phyloP scores from a whole-genome alignment of 2,329 filamentous ascomycete genomes.

The Phoma sp. region DNA sequence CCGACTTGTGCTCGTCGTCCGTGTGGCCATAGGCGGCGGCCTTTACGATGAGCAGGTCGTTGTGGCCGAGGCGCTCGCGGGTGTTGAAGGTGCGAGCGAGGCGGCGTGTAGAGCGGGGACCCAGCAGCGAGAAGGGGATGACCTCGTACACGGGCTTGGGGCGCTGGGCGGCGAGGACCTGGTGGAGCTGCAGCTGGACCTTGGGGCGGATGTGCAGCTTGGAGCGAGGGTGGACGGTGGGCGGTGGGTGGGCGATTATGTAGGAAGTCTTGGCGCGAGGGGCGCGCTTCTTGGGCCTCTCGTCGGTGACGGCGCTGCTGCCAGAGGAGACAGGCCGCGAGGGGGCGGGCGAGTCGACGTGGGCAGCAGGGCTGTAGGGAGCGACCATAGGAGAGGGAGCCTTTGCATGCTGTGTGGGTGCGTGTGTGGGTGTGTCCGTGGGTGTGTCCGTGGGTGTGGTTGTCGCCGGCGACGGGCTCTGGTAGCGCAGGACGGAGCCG shows the following conservation, averaged over 20 bases:
- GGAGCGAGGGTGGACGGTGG: slow-evolving; percentile 60
- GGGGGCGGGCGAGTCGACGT: slow-evolving; percentile 24
- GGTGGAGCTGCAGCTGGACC: slow-evolving; percentile 75
- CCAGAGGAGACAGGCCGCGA: slow-evolving; percentile 50
- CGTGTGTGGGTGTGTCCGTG: background rate
- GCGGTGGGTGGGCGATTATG: slow-evolving; percentile 73
- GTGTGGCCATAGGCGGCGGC: slow-evolving; percentile 68
- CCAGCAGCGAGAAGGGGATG: slow-evolving; percentile 71
- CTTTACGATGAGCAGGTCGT: slow-evolving; percentile 74
- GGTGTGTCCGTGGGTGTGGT: slow-evolving; percentile 3
- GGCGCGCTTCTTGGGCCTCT: slow-evolving; percentile 53
- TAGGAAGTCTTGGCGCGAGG: slow-evolving; percentile 68
- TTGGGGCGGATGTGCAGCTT: slow-evolving; percentile 73
- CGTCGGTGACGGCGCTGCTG: slow-evolving; percentile 48
- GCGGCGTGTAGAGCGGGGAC: slow-evolving; percentile 54
- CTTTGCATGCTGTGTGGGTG: slow-evolving; percentile 14
- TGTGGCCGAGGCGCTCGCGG: slow-evolving; percentile 69
- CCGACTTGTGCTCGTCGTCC: slow-evolving; percentile 53
- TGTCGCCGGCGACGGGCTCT: slow-evolving; percentile 27
- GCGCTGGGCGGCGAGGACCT: slow-evolving; percentile 65
- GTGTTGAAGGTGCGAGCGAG: slow-evolving; percentile 70
- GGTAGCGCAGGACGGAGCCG: slow-evolving; percentile 38
- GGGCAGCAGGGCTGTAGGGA: slow-evolving; percentile 8
- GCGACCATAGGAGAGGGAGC: slow-evolving; percentile 6
- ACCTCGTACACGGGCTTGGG: slow-evolving; percentile 75